Conservation (phyloP, 305 asterid genomes). For the Fraxinus xanthoxyloides region DNA sequence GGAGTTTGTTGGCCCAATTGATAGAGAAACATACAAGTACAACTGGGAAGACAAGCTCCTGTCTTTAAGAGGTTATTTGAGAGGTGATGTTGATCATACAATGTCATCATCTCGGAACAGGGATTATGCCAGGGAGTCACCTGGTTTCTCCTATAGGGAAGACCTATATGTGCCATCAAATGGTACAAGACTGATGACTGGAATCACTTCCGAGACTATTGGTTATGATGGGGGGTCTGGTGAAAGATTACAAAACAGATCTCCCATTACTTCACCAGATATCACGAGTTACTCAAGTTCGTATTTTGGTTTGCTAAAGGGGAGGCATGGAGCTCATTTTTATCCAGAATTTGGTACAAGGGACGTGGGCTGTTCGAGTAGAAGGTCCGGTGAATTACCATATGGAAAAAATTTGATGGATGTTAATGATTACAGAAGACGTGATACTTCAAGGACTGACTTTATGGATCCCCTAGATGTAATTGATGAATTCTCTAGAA, state of each 20-base stretch:
- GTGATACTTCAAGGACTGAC: slow-evolving; percentile 29
- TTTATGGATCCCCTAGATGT: slow-evolving; percentile 12
- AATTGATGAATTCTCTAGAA: slow-evolving; percentile 34
- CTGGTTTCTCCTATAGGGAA: slow-evolving; percentile 27
- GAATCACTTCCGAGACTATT: slow-evolving; percentile 26
- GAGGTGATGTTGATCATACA: slow-evolving; percentile 27
- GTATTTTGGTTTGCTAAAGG: slow-evolving; percentile 30
- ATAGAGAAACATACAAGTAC: slow-evolving; percentile 26
- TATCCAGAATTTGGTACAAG: slow-evolving; percentile 30
- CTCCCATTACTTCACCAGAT: slow-evolving; percentile 32
- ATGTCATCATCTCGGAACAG: slow-evolving; percentile 32
- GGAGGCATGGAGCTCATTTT: slow-evolving; percentile 25
- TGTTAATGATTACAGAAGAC: slow-evolving; percentile 33
- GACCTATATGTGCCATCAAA: slow-evolving; percentile 27
- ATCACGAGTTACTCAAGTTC: slow-evolving; percentile 32
- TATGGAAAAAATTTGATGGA: slow-evolving; percentile 18
- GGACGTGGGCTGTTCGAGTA: slow-evolving; percentile 17
- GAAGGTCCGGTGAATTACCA: slow-evolving; percentile 24
- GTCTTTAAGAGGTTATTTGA: slow-evolving; percentile 28
- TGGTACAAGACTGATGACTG: slow-evolving; percentile 25
- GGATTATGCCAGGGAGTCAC: slow-evolving; percentile 24
- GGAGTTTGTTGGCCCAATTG: slow-evolving; percentile 23
- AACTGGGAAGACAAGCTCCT: slow-evolving; percentile 27
- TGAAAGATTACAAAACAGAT: slow-evolving; percentile 29
- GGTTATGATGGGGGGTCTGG: slow-evolving; percentile 27